phyloP scores from a whole-genome alignment of 192 early-diverging fungal species.

The Helicostylum pulchrum region DNA sequence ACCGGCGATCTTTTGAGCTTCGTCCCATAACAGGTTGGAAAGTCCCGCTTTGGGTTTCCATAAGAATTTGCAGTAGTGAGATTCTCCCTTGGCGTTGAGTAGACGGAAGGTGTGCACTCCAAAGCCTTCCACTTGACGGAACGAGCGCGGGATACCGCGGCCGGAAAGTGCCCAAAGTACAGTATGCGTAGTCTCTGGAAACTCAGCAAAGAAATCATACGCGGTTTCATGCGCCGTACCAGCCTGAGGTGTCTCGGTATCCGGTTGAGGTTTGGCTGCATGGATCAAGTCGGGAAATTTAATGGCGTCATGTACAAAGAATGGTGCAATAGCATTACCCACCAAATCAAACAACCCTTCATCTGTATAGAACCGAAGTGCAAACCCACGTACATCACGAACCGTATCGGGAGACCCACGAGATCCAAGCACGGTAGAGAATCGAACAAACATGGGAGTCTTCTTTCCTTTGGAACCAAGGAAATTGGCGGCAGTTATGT shows the following conservation, averaged over 20 bases:
- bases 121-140: conserved; percentile 44
- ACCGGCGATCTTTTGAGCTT: conserved; percentile 40
- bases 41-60: conserved; percentile 40
- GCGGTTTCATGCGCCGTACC: conserved; percentile 41
- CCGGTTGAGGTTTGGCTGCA: conserved; percentile 43
- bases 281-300: conserved; percentile 40
- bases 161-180: conserved; percentile 42
- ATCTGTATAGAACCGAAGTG: conserved; percentile 26
- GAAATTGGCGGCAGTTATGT: conserved; percentile 38
- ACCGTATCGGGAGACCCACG: conserved; percentile 44
- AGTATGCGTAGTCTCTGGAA: conserved; percentile 40
- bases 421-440: conserved; percentile 44
- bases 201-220: conserved; percentile 39
- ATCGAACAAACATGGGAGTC: conserved; percentile 48
- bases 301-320: conserved; percentile 47
- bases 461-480: conserved; percentile 27
- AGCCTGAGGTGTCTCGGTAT: conserved; percentile 44
- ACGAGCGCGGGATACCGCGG: conserved; percentile 39
- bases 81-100: conserved; percentile 40
- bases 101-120: conserved; percentile 46
- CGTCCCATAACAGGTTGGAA: conserved; percentile 32
- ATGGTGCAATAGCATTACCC: conserved; percentile 40
- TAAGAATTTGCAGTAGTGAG: conserved; percentile 43
- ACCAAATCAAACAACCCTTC: conserved; percentile 37
- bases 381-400: conserved; percentile 37